These are phyloP conservation scores for Mariannaea sp. DNA, from an alignment of 2,329 filamentous ascomycete species.

Conservation along the genomic window DNA sequence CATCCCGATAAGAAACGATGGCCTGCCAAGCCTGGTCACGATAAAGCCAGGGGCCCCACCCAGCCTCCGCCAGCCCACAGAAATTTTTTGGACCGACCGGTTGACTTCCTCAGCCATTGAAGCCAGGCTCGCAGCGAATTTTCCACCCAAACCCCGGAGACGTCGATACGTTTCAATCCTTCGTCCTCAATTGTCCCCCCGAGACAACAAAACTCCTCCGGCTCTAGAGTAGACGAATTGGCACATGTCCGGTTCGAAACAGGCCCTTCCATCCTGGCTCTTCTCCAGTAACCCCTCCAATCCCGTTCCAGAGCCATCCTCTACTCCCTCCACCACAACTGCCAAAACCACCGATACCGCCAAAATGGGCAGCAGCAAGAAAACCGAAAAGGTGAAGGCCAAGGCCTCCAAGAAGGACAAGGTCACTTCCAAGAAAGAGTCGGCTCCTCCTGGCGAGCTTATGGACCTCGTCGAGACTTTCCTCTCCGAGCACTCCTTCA, in stretches of 20 bases:
- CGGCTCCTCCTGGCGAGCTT: constrained; percentile 61
- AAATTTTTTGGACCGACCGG: constrained; percentile 33
- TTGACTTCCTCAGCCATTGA: constrained; percentile 5
- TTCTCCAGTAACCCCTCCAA: constrained; percentile 48
- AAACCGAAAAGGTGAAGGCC: constrained; percentile 29
- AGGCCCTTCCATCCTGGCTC: constrained; percentile 48
- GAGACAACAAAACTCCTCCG: too few species aligned
- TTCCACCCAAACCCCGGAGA: too few species aligned
- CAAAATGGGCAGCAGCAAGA: constrained; percentile 47
- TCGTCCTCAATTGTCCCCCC: too few species aligned
- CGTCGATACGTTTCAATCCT: too few species aligned
- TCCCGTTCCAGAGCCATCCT: constrained; percentile 22
- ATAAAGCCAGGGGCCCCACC: constrained; percentile 34
- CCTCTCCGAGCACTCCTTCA: constrained; percentile 68
- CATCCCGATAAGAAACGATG: neutral
- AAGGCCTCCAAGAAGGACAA: constrained; percentile 29
- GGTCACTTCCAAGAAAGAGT: constrained; percentile 26
- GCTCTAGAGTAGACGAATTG: too few species aligned
- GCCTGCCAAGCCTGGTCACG: neutral
- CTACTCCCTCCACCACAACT: constrained; percentile 18
- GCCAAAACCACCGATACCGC: constrained; percentile 21
- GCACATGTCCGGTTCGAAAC: constrained; percentile 43
- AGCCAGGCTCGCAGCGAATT: constrained; percentile 19
- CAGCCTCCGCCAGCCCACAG: constrained; percentile 25
- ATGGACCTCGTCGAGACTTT: constrained; percentile 71